Evolutionary conservation across 1,139 yeast genomes (phyloP), one percentile per base, ranked within the genome.

Genomic region (Candida anutae): DNA sequence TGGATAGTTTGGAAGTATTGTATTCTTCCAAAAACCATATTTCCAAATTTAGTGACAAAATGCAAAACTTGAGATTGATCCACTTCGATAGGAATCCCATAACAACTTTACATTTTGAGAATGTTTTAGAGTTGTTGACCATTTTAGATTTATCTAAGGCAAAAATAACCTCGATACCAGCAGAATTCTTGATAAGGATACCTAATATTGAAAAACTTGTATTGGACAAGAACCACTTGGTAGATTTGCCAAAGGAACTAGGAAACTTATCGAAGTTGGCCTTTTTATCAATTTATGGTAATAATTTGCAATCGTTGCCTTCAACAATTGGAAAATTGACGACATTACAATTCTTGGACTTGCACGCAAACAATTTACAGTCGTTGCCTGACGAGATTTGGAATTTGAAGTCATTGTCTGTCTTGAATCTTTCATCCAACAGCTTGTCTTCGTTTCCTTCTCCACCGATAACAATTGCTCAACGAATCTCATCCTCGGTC

Each of bases 341-440:
- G 3, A 69, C 73, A 18, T 62, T 90, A 36, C 79, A 74, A 40
- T 65, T 70, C 32, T 62, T 93, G 37, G 97, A 93, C 51, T 57
- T 87, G 27, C 97, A 90, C 52, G 72, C 84, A 27, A 93, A 93
- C 53, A 88, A 87, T 46, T 63, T 93, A 40, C 80, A 83, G 40
- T 46, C 60, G 4, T 55, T 93, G 21, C 88, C 93, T 0, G 69
- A 68, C 21, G 77, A 72, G 16, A 69, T 84, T 26, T 84, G 85
- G 84, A 61, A 67, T 32, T 61, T 81, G 50, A 67, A 63, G 18
- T 62, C 72, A 1, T 62, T 82, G 45, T 68, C 70, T 5, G 56
- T 58, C 5, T 62, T 87, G 40, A 90, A 93, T 52, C 66, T 83
- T 2, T 77, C 95, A 0, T 84, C 95, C 0, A 90, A 93, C 46